Percentiles rank a stretch among this genome's conserved stretches.
Evolutionary conservation across 2,329 filamentous ascomycete genomes (phyloP).

Genomic region (Diaporthe vaccinii): DNA sequence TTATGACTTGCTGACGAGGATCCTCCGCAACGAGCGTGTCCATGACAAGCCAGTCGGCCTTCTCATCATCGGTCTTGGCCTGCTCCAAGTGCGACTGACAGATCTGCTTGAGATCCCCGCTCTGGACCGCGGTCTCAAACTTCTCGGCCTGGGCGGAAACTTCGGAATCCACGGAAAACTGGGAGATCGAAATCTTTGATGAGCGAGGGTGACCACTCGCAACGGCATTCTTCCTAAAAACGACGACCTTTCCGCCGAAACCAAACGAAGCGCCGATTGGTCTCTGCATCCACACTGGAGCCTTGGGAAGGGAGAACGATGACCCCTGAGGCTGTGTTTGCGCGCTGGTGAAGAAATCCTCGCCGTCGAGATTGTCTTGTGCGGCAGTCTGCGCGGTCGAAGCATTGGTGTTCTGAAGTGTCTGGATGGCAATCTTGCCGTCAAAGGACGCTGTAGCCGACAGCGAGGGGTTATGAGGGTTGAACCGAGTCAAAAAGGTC

Average conservation of each 20-base stretch:
- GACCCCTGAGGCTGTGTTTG: slow-evolving; percentile 92
- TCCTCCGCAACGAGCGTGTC: slow-evolving; percentile 88
- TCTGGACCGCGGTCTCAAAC: slow-evolving; percentile 86
- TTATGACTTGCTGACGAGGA: slow-evolving; percentile 86
- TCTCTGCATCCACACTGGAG: slow-evolving; percentile 91
- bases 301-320: slow-evolving; percentile 86
- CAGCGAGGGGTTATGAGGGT: slow-evolving; percentile 91
- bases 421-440: slow-evolving; percentile 94
- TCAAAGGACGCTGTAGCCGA: slow-evolving; percentile 97
- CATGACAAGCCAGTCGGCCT: slow-evolving; percentile 95
- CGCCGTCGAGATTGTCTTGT: slow-evolving; percentile 82
- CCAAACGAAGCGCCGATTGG: slow-evolving; percentile 91
- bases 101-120: slow-evolving; percentile 82
- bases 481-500: slow-evolving; percentile 96
- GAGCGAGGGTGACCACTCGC: slow-evolving; percentile 74
- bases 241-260: slow-evolving; percentile 92
- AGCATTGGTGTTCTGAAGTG: slow-evolving; percentile 91
- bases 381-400: slow-evolving; percentile 76
- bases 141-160: slow-evolving; percentile 87
- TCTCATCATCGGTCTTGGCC: slow-evolving; percentile 89
- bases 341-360: slow-evolving; percentile 96
- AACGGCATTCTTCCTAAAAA: slow-evolving; percentile 72
- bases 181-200: slow-evolving; percentile 86
- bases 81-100: slow-evolving; percentile 83
- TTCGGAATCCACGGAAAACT: slow-evolving; percentile 89